Percentiles rank a stretch among this genome's conserved stretches.
Conservation (phyloP, 768 basidiomycete genomes). For the Pleurotus tuoliensis region DNA sequence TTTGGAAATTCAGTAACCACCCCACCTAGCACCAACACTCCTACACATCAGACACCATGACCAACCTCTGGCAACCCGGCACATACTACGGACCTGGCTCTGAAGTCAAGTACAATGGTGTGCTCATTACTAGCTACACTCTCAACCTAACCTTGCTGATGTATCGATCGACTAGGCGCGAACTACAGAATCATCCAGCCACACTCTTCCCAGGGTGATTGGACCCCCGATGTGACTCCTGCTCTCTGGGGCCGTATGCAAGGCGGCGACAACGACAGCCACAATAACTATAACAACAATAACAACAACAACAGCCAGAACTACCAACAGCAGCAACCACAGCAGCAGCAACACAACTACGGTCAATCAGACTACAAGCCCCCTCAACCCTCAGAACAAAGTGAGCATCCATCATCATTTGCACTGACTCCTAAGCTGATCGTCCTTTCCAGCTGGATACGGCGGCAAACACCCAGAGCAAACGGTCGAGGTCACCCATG, state of each 20-base stretch:
- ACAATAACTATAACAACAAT: constrained; percentile 21
- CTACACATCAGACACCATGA: constrained; percentile 27
- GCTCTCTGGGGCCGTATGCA: constrained; percentile 63
- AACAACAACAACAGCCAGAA: constrained; percentile 25
- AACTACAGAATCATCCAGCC: constrained; percentile 70
- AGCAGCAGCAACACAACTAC: constrained; percentile 23
- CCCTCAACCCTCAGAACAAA: constrained; percentile 12
- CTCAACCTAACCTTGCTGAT: background rate
- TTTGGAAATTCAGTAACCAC: background rate
- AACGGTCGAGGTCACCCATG: constrained; percentile 27
- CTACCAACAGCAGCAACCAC: constrained; percentile 23
- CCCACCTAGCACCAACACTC: background rate
- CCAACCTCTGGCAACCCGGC: constrained; percentile 57
- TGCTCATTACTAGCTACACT: constrained; percentile 6
- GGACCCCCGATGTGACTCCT: constrained; percentile 59
- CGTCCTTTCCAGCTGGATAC: constrained; percentile 6
- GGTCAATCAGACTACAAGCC: constrained; percentile 17
- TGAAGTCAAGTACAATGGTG: constrained; percentile 56
- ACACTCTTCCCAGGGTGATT: constrained; percentile 69
- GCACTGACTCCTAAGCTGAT: background rate
- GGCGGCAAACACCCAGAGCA: constrained; percentile 15
- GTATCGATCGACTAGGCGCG: constrained; percentile 30
- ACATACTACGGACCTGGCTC: constrained; percentile 51
- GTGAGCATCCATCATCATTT: background rate
- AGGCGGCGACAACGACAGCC: constrained; percentile 17